A percentile compares a stretch with the other conserved stretches of the same genome.
phyloP scores from a whole-genome alignment of 2,329 filamentous ascomycete genomes.

The Colletotrichum scovillei region DNA sequence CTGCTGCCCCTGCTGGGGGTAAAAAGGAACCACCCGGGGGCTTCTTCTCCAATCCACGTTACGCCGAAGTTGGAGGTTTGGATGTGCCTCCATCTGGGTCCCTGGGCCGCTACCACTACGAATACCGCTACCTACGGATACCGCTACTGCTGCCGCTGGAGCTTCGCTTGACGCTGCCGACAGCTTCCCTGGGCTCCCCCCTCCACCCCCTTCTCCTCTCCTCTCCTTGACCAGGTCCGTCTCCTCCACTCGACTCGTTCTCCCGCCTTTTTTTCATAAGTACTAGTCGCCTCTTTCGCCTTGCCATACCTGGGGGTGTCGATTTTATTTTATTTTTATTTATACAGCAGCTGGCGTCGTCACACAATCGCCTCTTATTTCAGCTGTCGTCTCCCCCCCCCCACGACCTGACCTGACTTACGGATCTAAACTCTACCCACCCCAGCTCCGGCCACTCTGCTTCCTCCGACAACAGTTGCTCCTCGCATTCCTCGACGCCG shows the following conservation, averaged over 20 bases:
- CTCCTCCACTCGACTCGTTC: constrained; percentile 7
- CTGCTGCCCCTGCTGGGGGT: neutral
- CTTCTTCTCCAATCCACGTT: neutral
- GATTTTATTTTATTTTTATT: neutral
- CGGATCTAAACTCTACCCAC: constrained; percentile 1
- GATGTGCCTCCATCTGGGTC: neutral
- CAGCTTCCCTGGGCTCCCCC: constrained; percentile 15
- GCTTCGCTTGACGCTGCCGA: constrained; percentile 25
- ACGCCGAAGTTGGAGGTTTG: neutral
- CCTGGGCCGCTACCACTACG: neutral
- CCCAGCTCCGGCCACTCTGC: constrained; percentile 29
- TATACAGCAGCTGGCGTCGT: constrained; percentile 18
- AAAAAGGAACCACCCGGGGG: neutral
- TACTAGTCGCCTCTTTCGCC: constrained; percentile 27
- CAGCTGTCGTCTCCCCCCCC: constrained; percentile 26
- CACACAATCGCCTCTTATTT: constrained; percentile 33
- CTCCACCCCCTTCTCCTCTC: constrained; percentile 30
- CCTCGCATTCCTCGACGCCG: constrained; percentile 27
- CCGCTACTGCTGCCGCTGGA: neutral
- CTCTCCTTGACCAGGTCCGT: constrained; percentile 3
- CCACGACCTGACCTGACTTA: constrained; percentile 8
- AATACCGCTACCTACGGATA: neutral
- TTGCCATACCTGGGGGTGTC: neutral
- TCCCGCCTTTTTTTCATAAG: neutral
- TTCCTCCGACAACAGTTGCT: constrained; percentile 16